A percentile compares a stretch with the other conserved stretches of the same genome.
These are phyloP conservation scores for Penicillium sumatraense DNA, from an alignment of 2,329 filamentous ascomycete genomes.

Conservation along the genomic window DNA sequence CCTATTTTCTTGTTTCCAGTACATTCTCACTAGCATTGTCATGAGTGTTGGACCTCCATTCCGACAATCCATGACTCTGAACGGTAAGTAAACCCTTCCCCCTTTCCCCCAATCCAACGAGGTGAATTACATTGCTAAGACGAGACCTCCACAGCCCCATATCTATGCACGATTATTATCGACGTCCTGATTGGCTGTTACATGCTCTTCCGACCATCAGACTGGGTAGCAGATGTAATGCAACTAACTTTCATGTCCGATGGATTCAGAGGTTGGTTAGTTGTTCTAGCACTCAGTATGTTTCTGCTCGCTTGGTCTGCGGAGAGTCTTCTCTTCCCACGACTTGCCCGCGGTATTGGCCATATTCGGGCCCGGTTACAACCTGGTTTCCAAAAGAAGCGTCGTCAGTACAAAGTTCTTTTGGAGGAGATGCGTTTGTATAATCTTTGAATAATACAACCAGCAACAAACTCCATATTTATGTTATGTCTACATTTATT, in stretches of 20 bases:
- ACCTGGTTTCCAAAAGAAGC: constrained; percentile 69
- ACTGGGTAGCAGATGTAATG: constrained; percentile 75
- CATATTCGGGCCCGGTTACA: constrained; percentile 60
- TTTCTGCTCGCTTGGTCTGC: constrained; percentile 71
- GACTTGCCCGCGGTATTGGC: constrained; percentile 70
- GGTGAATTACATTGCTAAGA: neutral
- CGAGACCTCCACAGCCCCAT: constrained; percentile 66
- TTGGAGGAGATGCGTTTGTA: constrained; percentile 63
- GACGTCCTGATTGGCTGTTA: constrained; percentile 72
- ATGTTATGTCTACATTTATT: neutral
- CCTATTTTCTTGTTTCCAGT: constrained; percentile 89
- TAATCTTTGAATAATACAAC: neutral
- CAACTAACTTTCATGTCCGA: constrained; percentile 77
- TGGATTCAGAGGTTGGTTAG: constrained; percentile 73
- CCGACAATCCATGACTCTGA: constrained; percentile 76
- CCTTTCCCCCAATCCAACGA: neutral
- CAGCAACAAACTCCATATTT: too few species aligned
- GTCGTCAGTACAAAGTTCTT: constrained; percentile 87
- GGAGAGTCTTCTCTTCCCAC: constrained; percentile 73
- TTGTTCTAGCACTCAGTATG: constrained; percentile 71
- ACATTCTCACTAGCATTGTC: constrained; percentile 86
- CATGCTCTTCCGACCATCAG: constrained; percentile 77
- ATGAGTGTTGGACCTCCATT: constrained; percentile 92
- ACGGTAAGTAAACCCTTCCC: constrained; percentile 62
- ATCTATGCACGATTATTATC: constrained; percentile 74